Percentiles rank a stretch among this genome's conserved stretches.
These are phyloP conservation scores for Phialophora macrospora DNA, from an alignment of 2,329 filamentous ascomycete species.

Conservation along the genomic window DNA sequence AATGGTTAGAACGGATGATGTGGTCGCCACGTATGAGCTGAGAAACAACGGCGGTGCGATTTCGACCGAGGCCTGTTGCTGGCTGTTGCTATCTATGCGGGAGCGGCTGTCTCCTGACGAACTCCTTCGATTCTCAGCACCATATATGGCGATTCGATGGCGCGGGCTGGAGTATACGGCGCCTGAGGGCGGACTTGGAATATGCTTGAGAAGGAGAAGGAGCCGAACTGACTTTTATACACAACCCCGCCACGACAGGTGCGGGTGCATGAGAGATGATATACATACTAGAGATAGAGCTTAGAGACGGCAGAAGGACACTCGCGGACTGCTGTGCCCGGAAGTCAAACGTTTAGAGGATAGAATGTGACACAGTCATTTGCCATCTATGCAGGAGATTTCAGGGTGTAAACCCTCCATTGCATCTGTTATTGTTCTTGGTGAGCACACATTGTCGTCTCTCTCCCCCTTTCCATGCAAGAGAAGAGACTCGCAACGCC, in stretches of 20 bases:
- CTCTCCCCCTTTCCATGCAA: too few species aligned
- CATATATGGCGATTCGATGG: neutral
- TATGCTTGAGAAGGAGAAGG: neutral
- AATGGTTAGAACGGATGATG: neutral
- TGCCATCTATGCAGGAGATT: neutral
- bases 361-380: neutral
- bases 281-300: slow-evolving; percentile 2
- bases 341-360: neutral
- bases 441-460: too few species aligned
- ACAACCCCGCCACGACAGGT: neutral
- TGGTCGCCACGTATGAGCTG: neutral
- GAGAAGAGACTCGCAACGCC: too few species aligned
- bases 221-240: neutral
- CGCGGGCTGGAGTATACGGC: neutral
- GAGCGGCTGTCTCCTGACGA: neutral
- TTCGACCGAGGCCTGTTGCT: neutral
- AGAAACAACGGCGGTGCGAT: neutral
- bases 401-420: too few species aligned
- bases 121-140: neutral
- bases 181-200: too few species aligned
- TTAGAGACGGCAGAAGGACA: neutral
- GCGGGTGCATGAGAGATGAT: neutral
- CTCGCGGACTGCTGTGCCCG: neutral
- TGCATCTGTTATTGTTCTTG: too few species aligned
- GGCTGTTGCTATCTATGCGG: neutral